Percentiles rank a stretch among this genome's conserved stretches.
Conservation (phyloP, 2,329 filamentous ascomycete genomes). For the Fusarium verticillioides region DNA sequence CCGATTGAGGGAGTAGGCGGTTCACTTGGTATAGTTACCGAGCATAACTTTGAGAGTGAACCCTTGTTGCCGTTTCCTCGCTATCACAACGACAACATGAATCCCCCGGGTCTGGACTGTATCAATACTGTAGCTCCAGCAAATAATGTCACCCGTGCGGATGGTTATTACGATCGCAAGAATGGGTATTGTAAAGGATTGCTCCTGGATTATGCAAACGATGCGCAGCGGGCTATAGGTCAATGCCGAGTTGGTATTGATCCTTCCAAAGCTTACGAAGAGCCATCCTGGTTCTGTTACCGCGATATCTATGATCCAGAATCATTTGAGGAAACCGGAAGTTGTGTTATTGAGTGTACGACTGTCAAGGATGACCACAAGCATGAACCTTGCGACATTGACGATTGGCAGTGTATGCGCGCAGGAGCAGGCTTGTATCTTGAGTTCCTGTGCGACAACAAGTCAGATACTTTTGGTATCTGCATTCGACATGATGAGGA, state of each 20-base stretch:
- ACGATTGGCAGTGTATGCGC: background rate
- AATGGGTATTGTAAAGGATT: background rate
- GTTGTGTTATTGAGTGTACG: background rate
- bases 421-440: background rate
- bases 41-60: background rate
- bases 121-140: background rate
- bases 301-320: background rate
- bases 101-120: background rate
- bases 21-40: background rate
- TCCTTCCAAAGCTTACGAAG: background rate
- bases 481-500: background rate
- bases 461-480: background rate
- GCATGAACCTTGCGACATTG: background rate
- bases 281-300: background rate
- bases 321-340: no score
- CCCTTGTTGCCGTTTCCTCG: background rate
- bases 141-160: background rate
- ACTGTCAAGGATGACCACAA: background rate
- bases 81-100: background rate
- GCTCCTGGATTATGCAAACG: background rate
- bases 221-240: background rate
- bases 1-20: background rate
- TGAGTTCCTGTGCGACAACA: background rate
- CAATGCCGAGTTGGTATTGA: conserved; percentile 5
- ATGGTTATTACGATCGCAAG: background rate